These are phyloP conservation scores for Sporobolus alterniflorus DNA, from an alignment of 202 grass and related monocot genomes.

Conservation along the genomic window DNA sequence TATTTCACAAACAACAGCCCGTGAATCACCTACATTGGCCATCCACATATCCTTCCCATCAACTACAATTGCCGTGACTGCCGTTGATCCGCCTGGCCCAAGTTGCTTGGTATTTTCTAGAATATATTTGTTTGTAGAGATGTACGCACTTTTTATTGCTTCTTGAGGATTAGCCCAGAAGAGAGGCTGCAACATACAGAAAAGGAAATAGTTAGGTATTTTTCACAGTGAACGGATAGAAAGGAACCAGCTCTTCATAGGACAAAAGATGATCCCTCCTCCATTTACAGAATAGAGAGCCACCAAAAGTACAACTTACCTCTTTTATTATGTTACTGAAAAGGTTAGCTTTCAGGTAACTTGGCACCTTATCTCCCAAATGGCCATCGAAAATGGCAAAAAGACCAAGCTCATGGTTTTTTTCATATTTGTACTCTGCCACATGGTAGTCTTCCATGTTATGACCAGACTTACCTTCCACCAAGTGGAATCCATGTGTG, in stretches of 20 bases:
- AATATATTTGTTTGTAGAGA: slow-evolving; percentile 90
- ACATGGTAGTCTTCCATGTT: slow-evolving; percentile 99
- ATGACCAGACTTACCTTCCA: slow-evolving; percentile 98
- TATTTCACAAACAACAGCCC: slow-evolving; percentile 89
- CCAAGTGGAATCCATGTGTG: slow-evolving; percentile 93
- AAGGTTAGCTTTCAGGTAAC: slow-evolving; percentile 92
- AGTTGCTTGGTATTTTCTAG: slow-evolving; percentile 87
- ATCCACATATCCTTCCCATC: slow-evolving; percentile 99
- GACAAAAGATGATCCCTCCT: background rate
- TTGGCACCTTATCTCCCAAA: slow-evolving; percentile 93
- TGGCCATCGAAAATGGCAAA: slow-evolving; percentile 99
- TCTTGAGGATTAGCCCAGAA: slow-evolving; percentile 73
- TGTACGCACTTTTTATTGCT: slow-evolving; percentile 89
- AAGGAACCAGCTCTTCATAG: background rate
- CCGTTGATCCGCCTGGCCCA: slow-evolving; percentile 96
- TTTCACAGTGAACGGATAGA: background rate
- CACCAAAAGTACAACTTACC: slow-evolving; percentile 44
- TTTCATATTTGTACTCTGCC: slow-evolving; percentile 85
- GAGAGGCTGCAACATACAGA: slow-evolving; percentile 51
- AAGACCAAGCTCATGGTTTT: slow-evolving; percentile 83
- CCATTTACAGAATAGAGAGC: slow-evolving; percentile 5
- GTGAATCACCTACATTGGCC: slow-evolving; percentile 94
- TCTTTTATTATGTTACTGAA: slow-evolving; percentile 90
- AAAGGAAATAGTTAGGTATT: slow-evolving; percentile 21
- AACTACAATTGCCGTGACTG: slow-evolving; percentile 94